Percentiles rank a stretch among this genome's conserved stretches.
These are phyloP conservation scores for Trichoderma citrinoviride DNA, from an alignment of 2,329 filamentous ascomycete species.

Conservation along the genomic window DNA sequence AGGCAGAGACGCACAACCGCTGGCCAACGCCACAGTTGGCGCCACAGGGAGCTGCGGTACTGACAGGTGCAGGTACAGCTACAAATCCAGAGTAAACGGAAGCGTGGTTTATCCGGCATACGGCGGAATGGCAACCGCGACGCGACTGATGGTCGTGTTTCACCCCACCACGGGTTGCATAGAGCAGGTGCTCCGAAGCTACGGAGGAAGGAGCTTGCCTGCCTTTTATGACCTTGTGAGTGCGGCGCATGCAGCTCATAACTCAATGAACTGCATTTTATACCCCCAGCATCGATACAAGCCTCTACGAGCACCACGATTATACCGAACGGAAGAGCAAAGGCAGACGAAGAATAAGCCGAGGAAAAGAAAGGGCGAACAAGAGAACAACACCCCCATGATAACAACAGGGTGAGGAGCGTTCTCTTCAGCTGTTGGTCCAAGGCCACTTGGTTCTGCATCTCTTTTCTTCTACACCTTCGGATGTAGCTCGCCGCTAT, in stretches of 20 bases:
- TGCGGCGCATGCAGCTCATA: neutral
- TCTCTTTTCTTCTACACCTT: constrained; percentile 14
- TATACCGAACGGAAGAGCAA: neutral
- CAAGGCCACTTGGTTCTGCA: neutral
- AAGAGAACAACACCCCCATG: neutral
- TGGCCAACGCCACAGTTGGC: constrained; percentile 15
- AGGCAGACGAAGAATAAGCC: neutral
- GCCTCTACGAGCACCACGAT: neutral
- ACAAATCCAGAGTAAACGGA: neutral
- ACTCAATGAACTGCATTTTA: neutral
- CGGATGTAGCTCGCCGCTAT: constrained; percentile 42
- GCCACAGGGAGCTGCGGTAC: neutral
- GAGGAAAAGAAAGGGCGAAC: neutral
- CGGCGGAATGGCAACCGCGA: constrained; percentile 12
- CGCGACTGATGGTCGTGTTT: constrained; percentile 14
- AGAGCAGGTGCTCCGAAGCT: neutral
- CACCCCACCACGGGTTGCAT: constrained; percentile 15
- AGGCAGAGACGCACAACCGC: neutral
- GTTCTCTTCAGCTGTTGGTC: neutral
- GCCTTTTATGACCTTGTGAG: neutral
- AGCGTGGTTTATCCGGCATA: constrained; percentile 14
- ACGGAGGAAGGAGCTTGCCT: neutral
- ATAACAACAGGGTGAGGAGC: neutral
- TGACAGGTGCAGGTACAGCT: neutral
- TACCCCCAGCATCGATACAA: neutral